Base-by-base conservation (phyloP, 345 rosid genomes). In the Orychophragmus violaceus region DNA sequence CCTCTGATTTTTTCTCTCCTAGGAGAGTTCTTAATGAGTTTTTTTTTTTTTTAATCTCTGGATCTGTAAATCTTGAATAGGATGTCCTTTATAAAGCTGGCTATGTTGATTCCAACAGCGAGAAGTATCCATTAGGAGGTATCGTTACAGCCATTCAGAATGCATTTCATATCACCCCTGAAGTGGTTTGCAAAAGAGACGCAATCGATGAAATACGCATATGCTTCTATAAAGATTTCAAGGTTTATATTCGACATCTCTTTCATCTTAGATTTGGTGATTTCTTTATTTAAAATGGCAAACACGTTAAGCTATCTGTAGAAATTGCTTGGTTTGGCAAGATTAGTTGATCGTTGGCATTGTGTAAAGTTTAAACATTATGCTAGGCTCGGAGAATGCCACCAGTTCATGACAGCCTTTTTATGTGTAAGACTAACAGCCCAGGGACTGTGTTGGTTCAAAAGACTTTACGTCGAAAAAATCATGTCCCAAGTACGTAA, bases 91-190 rank as follows among this genome's bases (percentile, higher is more conserved):
- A n/a, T n/a, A n/a, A n/a, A n/a, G n/a, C n/a, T n/a, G n/a, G n/a
- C n/a, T n/a, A n/a, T n/a, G n/a, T n/a, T n/a, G n/a, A 53, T 69
- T 91, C 98, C 55, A 85, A 84, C 73, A 80, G 85, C 11, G 96
- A 89, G 49, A 88, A 81, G 63, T 91, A 91, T 76, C 98, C 98
- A 56, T 83, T 87, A 39, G 95, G 95, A 66, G 96, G 98, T 39
- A 75, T 91, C 17, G 65, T 91, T 35, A 78, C 95, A 76, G 90
- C 91, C 33, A 85, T 91, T 74, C 84, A n/a, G n/a, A n/a, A n/a
- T n/a, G n/a, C n/a, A n/a, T n/a, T n/a, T n/a, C n/a, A n/a, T n/a
- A n/a, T n/a, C n/a, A n/a, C n/a, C n/a, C n/a, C n/a, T n/a, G n/a
- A n/a, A n/a, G n/a, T n/a, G n/a, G n/a, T n/a, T n/a, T n/a, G n/a